Evolutionary conservation across 2,329 filamentous ascomycete genomes (phyloP).

Genomic region (Fusarium xyrophilum): DNA sequence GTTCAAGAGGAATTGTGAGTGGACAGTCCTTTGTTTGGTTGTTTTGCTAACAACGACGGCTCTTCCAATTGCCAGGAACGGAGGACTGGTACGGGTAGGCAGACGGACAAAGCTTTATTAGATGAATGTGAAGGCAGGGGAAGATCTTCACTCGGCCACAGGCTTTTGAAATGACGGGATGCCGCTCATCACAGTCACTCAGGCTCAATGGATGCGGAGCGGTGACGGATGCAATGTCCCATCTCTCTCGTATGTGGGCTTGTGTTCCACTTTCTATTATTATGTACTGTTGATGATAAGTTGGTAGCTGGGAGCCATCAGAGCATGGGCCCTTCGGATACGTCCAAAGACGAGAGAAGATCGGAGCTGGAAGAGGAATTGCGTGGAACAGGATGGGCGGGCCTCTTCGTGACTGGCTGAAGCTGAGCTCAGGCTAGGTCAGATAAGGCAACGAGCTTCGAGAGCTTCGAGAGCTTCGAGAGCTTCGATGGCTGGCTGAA

Average conservation of each 20-base stretch:
- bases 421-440: conserved; percentile 32
- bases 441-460: conserved; percentile 31
- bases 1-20: conserved; percentile 20
- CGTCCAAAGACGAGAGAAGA: conserved; percentile 22
- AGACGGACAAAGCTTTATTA: conserved; percentile 12
- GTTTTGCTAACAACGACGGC: conserved; percentile 25
- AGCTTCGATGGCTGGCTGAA: conserved; percentile 30
- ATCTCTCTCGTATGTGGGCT: conserved; percentile 26
- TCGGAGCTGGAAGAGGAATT: conserved; percentile 31
- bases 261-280: conserved; percentile 28
- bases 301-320: conserved; percentile 11
- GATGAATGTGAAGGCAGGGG: conserved; percentile 5
- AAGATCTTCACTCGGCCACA: conserved; percentile 14
- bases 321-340: conserved; percentile 35
- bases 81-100: conserved; percentile 11
- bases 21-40: conserved; percentile 31
- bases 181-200: conserved; percentile 31
- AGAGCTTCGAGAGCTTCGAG: conserved; percentile 34
- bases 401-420: conserved; percentile 27
- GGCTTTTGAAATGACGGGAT: conserved; percentile 14
- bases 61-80: conserved; percentile 24
- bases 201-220: conserved; percentile 25
- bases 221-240: conserved; percentile 32
- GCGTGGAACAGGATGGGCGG: conserved; percentile 27
- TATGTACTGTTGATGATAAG: conserved; percentile 8